Evolutionary conservation across 768 basidiomycete species (phyloP).

Genomic region (Collybia sp.): DNA sequence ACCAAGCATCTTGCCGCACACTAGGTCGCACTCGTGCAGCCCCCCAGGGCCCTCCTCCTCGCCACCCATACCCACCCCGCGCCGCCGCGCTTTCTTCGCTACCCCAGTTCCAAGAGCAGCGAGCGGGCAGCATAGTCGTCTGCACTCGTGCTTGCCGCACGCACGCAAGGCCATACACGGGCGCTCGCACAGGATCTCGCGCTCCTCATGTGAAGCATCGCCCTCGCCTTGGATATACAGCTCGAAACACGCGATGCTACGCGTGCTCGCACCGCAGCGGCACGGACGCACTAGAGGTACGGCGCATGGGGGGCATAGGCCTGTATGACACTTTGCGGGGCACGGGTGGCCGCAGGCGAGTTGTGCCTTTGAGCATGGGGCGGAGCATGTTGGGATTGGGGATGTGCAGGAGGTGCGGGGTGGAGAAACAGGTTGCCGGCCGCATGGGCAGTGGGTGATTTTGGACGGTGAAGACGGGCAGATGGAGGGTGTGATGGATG

Average conservation of each 20-base stretch:
- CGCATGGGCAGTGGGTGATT: slow-evolving; percentile 81
- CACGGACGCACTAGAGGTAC: slow-evolving; percentile 73
- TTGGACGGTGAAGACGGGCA: slow-evolving; percentile 74
- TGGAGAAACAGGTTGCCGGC: slow-evolving; percentile 49
- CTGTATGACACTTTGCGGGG: slow-evolving; percentile 63
- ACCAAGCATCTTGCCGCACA: slow-evolving; percentile 65
- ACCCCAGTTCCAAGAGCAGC: slow-evolving; percentile 47
- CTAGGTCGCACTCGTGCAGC: slow-evolving; percentile 80
- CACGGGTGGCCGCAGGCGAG: slow-evolving; percentile 74
- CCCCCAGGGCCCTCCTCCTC: slow-evolving; percentile 60
- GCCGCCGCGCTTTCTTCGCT: slow-evolving; percentile 60
- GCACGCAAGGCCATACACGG: slow-evolving; percentile 73
- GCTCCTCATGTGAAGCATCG: slow-evolving; percentile 22
- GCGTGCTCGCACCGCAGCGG: slow-evolving; percentile 74
- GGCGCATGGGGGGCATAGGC: slow-evolving; percentile 76
- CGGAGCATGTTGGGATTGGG: slow-evolving; percentile 77
- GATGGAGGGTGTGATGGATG: slow-evolving; percentile 44
- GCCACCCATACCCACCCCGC: slow-evolving; percentile 23
- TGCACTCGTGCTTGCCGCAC: slow-evolving; percentile 87
- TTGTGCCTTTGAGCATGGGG: slow-evolving; percentile 61
- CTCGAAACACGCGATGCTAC: slow-evolving; percentile 49
- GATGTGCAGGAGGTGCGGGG: slow-evolving; percentile 56
- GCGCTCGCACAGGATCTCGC: slow-evolving; percentile 74
- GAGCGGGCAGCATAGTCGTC: slow-evolving; percentile 84
- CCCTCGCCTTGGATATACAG: slow-evolving; percentile 25